Base-by-base conservation (phyloP, 163 green algal species). In the Scenedesmus sp. region DNA sequence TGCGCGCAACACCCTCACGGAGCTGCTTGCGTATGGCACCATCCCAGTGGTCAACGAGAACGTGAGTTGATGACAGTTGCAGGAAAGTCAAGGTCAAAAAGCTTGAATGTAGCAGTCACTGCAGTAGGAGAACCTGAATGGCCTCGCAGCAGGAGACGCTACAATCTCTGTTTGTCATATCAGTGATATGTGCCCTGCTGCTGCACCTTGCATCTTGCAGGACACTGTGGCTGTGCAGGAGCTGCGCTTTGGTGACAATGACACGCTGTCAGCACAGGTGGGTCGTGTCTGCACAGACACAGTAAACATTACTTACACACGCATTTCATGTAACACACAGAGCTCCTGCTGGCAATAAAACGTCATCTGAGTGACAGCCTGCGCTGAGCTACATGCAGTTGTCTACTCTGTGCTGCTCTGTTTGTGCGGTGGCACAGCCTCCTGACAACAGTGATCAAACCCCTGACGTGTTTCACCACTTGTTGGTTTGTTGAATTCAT, bases 41-140 rank as follows among this genome's bases (percentile, higher is more conserved):
- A 91, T 99, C 0, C 98, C 98, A 0, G 96, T 99, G 2, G 96
- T 99, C 55, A 99, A 99, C 76, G 98, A 99, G 91, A 99, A 99
- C 91, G 96, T 97, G 88, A 94, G 91, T 26, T 85, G 34, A 46
- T 64, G 59, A 64, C 91, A 9, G 8, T 15, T 64, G 59, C 59
- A 64, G 59, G 59, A 64, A 10, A 64, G 59, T 9, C 59, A 64
- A 64, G 10, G 59, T 64, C 8, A 10, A 15, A 64, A 64, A 9
- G 59, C 8, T 64, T 9, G 10, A 64, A 9, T 64, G 59, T 64
- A 64, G 10, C 59, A 64, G 59, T 64, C 10, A 46, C 34, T 46
- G 34, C 34, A n/a, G n/a, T 46, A 46, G 34, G 34, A 46, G 34
- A 46, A 46, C 34, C 34, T 46, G 34, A 46, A 46, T 46, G 34